phyloP scores from a whole-genome alignment of 768 basidiomycete species.

The Mycena alexandri region DNA sequence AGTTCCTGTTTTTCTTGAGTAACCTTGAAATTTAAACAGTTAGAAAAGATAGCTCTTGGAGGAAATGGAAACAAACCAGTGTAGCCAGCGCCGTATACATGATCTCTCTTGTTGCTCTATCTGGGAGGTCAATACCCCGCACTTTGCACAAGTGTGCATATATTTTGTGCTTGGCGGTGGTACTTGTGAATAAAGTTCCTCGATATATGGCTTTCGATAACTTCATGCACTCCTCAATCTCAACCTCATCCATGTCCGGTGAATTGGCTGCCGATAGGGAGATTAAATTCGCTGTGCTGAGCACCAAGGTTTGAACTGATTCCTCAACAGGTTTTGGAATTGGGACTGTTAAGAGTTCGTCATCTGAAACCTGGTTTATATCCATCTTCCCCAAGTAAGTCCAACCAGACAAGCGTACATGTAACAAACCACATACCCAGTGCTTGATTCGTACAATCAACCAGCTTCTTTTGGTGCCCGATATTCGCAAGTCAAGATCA shows the following conservation, averaged over 20 bases:
- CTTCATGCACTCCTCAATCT: neutral
- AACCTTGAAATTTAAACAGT: neutral
- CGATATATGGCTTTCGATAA: neutral
- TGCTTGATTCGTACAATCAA: conserved; percentile 4
- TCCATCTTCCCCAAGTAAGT: neutral
- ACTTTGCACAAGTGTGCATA: neutral
- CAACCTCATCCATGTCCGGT: neutral
- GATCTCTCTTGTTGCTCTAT: too few species aligned
- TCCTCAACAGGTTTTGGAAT: neutral
- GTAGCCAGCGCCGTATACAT: too few species aligned
- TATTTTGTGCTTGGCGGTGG: neutral
- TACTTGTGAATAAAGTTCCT: neutral
- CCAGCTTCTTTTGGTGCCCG: conserved; percentile 8
- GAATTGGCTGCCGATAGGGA: too few species aligned
- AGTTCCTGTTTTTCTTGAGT: neutral
- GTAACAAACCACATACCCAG: conserved; percentile 3
- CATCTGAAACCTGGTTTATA: neutral
- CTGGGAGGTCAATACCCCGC: neutral
- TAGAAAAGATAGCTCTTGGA: too few species aligned
- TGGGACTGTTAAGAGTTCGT: neutral
- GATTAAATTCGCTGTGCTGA: neutral
- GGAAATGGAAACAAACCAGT: too few species aligned
- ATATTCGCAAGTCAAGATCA: neutral
- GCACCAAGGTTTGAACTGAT: neutral
- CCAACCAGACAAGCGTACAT: neutral